Percentiles rank a stretch among this genome's conserved stretches.
Conservation (phyloP, 768 basidiomycete species). For the Ramaria rubella region DNA sequence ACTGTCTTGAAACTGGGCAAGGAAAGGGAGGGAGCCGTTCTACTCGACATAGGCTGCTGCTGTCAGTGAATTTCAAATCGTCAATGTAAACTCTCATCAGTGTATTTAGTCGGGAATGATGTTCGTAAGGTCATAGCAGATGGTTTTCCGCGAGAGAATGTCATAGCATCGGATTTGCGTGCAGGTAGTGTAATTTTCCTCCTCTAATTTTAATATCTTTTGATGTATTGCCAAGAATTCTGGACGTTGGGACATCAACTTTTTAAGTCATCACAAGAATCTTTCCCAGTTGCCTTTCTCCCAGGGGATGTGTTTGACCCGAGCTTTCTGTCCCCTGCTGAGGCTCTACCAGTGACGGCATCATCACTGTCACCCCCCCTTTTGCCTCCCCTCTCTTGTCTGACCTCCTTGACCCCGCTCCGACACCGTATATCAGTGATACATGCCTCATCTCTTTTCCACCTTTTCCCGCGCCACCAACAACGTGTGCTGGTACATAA, state of each 20-base stretch:
- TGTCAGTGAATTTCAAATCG: conserved; percentile 24
- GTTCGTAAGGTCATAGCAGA: conserved; percentile 9
- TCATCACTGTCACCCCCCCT: background rate
- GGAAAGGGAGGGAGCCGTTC: conserved; percentile 30
- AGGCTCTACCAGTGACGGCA: background rate
- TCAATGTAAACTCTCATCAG: background rate
- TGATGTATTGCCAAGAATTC: background rate
- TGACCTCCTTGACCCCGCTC: conserved; percentile 40
- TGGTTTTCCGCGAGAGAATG: conserved; percentile 7
- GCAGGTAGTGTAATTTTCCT: background rate
- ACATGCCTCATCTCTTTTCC: conserved; percentile 44
- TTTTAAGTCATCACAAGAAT: conserved; percentile 1
- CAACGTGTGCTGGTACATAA: conserved; percentile 22
- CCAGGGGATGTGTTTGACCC: conserved; percentile 10
- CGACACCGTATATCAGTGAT: conserved; percentile 43
- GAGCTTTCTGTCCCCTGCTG: background rate
- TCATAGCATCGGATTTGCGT: conserved; percentile 6
- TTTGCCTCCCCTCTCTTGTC: conserved; percentile 18
- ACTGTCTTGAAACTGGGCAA: conserved; percentile 30
- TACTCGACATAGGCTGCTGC: conserved; percentile 43
- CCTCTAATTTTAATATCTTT: background rate
- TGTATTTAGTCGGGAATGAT: conserved; percentile 9
- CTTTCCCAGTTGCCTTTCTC: conserved; percentile 3
- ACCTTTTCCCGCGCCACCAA: conserved; percentile 24
- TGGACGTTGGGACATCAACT: conserved; percentile 14